Evolutionary conservation across 306 rosid genomes (phyloP).

Genomic region (Casuarina cunninghamiana): DNA sequence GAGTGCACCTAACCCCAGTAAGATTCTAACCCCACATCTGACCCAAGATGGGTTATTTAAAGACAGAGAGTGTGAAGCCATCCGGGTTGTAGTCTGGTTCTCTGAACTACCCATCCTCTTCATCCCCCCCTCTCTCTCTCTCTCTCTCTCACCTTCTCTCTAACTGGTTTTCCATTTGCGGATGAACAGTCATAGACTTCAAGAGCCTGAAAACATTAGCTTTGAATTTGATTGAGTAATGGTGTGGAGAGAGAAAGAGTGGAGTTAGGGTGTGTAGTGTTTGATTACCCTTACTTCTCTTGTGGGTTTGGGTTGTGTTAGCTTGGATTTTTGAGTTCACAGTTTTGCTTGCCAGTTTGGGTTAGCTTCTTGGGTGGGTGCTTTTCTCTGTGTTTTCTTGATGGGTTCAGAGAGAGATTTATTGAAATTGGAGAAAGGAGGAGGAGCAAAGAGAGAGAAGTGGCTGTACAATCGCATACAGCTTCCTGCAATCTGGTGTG

Average conservation of each 20-base stretch:
- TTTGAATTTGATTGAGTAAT: constrained; percentile 29
- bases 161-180: constrained; percentile 25
- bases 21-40: constrained; percentile 47
- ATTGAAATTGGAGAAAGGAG: constrained; percentile 27
- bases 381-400: constrained; percentile 18
- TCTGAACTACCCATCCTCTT: constrained; percentile 23
- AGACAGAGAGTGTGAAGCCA: constrained; percentile 21
- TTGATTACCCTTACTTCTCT: constrained; percentile 21
- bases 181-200: constrained; percentile 27
- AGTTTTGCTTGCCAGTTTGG: constrained; percentile 12
- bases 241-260: constrained; percentile 44
- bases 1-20: constrained; percentile 60
- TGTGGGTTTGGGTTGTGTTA: constrained; percentile 2
- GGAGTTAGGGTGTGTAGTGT: constrained; percentile 8
- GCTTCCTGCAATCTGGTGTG: constrained; percentile 42
- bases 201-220: constrained; percentile 5
- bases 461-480: constrained; percentile 26
- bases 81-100: constrained; percentile 56
- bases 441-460: constrained; percentile 33
- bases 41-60: constrained; percentile 58
- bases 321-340: background rate
- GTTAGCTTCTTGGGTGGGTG: constrained; percentile 14
- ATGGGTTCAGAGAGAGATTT: constrained; percentile 55
- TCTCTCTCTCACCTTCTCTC: background rate
- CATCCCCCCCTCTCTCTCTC: background rate